Evolutionary conservation across 176 grass and related monocot genomes (phyloP).

Genomic region (Paspalum vaginatum): DNA sequence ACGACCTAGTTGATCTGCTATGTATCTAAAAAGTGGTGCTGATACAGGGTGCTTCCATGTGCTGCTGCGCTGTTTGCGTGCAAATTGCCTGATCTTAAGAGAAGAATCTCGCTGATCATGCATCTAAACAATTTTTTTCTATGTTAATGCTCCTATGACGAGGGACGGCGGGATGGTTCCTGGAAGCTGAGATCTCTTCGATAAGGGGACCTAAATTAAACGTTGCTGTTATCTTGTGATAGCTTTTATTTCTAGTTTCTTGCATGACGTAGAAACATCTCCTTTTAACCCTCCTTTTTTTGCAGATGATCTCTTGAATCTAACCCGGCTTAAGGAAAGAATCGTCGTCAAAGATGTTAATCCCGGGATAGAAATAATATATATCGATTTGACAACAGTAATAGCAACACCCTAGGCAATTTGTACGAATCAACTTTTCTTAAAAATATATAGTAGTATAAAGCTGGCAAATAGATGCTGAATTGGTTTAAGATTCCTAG

Average conservation of each 20-base stretch:
- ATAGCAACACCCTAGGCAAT: too few relatives aligned
- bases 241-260: too few relatives aligned
- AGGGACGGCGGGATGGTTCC: constrained; percentile 27
- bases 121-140: background rate
- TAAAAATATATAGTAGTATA: too few relatives aligned
- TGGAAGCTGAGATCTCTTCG: constrained; percentile 14
- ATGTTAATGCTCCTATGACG: background rate
- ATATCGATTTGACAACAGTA: too few relatives aligned
- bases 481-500: constrained; percentile 21
- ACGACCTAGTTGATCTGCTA: constrained; percentile 31
- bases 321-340: background rate
- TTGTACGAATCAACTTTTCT: background rate
- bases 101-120: constrained; percentile 23
- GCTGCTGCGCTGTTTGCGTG: constrained; percentile 37
- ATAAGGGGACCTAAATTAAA: background rate
- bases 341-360: constrained; percentile 4
- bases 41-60: constrained; percentile 44
- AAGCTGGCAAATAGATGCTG: constrained; percentile 16
- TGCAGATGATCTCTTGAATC: background rate
- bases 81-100: constrained; percentile 29
- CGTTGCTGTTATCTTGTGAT: background rate
- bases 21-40: background rate
- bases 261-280: background rate
- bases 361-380: background rate
- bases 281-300: background rate